Evolutionary conservation across 345 rosid genomes (phyloP).

Genomic region (Brassica napus): Da-Ae NC_063437.1:7702501-7703000

Average conservation of each 20-base stretch:
- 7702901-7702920: neutral
- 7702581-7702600: constrained; percentile 96
- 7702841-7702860: neutral
- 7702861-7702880: neutral
- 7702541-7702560: constrained; percentile 88
- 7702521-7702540: constrained; percentile 71
- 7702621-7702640: neutral
- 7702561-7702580: constrained; percentile 84
- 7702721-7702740: constrained; percentile 79
- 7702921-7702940: neutral
- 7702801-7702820: constrained; percentile 89
- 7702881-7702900: neutral
- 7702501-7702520: constrained; percentile 60
- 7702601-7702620: constrained; percentile 88
- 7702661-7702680: neutral
- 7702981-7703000: constrained; percentile 4
- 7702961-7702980: neutral
- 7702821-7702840: constrained; percentile 94
- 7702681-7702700: neutral
- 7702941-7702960: neutral
- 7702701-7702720: constrained; percentile 47
- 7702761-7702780: constrained; percentile 71
- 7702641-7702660: constrained; percentile 7
- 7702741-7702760: constrained; percentile 93
- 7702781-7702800: constrained; percentile 67